phyloP scores from a whole-genome alignment of 2,329 filamentous ascomycete species.

The Phoma herbarum region DNA sequence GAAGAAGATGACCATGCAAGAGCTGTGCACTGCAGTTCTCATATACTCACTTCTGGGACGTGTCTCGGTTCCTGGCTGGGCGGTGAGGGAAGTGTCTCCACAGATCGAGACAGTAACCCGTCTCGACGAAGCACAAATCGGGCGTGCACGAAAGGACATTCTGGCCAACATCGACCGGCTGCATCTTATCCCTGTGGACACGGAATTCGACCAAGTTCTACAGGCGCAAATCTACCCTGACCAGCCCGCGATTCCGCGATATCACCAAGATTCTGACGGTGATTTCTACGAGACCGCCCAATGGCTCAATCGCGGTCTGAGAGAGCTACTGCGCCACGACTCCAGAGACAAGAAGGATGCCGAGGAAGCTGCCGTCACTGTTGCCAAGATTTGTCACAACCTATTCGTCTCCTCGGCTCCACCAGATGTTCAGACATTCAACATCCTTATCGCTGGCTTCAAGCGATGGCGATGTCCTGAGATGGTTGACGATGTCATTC shows the following conservation, averaged over 20 bases:
- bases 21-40: conserved; percentile 53
- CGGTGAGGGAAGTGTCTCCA: conserved; percentile 28
- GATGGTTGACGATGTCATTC: conserved; percentile 43
- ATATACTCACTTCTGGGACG: conserved; percentile 48
- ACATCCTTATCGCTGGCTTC: conserved; percentile 74
- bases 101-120: conserved; percentile 30
- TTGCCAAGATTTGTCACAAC: conserved; percentile 65
- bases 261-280: conserved; percentile 51
- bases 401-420: conserved; percentile 68
- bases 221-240: conserved; percentile 18
- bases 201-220: conserved; percentile 23
- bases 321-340: conserved; percentile 28
- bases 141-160: conserved; percentile 27
- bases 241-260: conserved; percentile 39
- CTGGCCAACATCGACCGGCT: conserved; percentile 27
- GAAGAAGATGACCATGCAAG: conserved; percentile 56
- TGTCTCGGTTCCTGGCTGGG: conserved; percentile 16
- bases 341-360: conserved; percentile 23
- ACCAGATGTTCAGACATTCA: conserved; percentile 75
- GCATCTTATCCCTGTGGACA: conserved; percentile 18
- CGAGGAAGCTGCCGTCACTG: conserved; percentile 24
- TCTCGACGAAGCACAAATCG: conserved; percentile 7
- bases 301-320: conserved; percentile 46
- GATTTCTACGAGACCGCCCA: conserved; percentile 42
- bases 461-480: conserved; percentile 36